These are phyloP conservation scores for Phyllosticta capitalensis DNA, from an alignment of 2,329 filamentous ascomycete species.

Conservation along the genomic window DNA sequence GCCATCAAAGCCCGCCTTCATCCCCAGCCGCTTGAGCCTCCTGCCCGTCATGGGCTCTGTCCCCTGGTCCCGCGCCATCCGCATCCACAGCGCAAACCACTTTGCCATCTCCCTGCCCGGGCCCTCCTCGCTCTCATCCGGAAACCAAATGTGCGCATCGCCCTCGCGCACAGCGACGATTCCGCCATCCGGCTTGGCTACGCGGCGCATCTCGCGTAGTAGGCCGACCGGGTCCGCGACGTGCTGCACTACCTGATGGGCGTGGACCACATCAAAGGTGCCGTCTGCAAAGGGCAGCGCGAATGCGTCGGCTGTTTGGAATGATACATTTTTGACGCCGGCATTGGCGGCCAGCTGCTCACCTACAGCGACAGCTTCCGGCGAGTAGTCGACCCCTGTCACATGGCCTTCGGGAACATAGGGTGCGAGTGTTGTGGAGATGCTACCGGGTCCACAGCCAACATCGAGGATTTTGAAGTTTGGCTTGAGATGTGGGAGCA, in stretches of 20 bases:
- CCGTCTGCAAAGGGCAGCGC: constrained; percentile 34
- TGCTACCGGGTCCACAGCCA: constrained; percentile 41
- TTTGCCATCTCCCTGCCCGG: constrained; percentile 22
- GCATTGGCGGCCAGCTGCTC: constrained; percentile 25
- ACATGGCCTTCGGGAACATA: constrained; percentile 36
- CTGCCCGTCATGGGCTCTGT: constrained; percentile 17
- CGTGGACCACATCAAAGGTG: constrained; percentile 51
- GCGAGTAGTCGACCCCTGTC: constrained; percentile 36
- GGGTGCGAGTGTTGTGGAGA: constrained; percentile 35
- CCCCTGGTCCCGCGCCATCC: constrained; percentile 20
- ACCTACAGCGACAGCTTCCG: constrained; percentile 34
- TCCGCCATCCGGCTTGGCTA: constrained; percentile 41
- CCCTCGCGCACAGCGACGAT: constrained; percentile 39
- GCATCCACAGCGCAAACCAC: constrained; percentile 27
- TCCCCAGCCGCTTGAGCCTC: constrained; percentile 21
- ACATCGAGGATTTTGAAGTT: constrained; percentile 35
- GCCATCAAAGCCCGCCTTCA: constrained; percentile 15
- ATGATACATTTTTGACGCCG: constrained; percentile 31
- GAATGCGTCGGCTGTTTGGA: constrained; percentile 34
- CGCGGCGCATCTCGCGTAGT: constrained; percentile 45
- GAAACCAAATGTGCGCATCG: constrained; percentile 30
- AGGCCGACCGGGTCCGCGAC: constrained; percentile 41
- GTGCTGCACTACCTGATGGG: constrained; percentile 50
- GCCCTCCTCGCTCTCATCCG: constrained; percentile 15
- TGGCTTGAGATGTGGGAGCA: constrained; percentile 25